Evolutionary conservation across 768 basidiomycete genomes (phyloP).

Genomic region (Podaxis sp.): DNA sequence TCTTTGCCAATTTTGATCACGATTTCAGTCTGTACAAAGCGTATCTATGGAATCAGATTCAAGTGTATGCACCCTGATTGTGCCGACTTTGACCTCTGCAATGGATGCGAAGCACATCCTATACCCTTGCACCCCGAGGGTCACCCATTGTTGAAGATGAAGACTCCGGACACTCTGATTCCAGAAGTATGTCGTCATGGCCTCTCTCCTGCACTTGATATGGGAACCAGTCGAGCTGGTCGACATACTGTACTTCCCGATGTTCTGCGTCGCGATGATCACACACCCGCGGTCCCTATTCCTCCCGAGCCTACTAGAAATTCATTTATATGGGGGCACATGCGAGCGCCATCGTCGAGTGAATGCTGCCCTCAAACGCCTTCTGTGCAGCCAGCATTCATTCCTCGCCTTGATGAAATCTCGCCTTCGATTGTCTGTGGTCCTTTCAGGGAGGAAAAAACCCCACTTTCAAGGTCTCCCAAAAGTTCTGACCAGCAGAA

Average conservation of each 20-base stretch:
- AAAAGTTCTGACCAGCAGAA: background rate
- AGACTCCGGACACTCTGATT: slow-evolving; percentile 38
- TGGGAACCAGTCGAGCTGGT: background rate
- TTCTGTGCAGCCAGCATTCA: background rate
- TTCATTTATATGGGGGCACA: slow-evolving; percentile 8
- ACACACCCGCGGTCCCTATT: background rate
- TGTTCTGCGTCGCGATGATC: background rate
- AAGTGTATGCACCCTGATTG: slow-evolving; percentile 80
- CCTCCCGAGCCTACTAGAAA: background rate
- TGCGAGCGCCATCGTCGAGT: slow-evolving; percentile 1
- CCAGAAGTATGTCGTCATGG: slow-evolving; percentile 24
- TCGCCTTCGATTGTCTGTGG: slow-evolving; percentile 10
- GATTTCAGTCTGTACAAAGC: slow-evolving; percentile 6
- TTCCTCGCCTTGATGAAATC: slow-evolving; percentile 12
- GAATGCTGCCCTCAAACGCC: background rate
- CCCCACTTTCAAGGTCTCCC: background rate
- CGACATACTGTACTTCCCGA: background rate
- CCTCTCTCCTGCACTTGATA: background rate
- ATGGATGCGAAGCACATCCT: slow-evolving; percentile 73
- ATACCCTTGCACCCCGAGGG: slow-evolving; percentile 67
- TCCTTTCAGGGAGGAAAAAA: background rate
- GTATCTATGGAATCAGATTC: slow-evolving; percentile 4
- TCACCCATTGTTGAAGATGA: slow-evolving; percentile 78
- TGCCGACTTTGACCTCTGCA: slow-evolving; percentile 79
- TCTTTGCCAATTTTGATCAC: background rate